phyloP scores from a whole-genome alignment of 441 rosid species.

The Melastoma candidum region DNA sequence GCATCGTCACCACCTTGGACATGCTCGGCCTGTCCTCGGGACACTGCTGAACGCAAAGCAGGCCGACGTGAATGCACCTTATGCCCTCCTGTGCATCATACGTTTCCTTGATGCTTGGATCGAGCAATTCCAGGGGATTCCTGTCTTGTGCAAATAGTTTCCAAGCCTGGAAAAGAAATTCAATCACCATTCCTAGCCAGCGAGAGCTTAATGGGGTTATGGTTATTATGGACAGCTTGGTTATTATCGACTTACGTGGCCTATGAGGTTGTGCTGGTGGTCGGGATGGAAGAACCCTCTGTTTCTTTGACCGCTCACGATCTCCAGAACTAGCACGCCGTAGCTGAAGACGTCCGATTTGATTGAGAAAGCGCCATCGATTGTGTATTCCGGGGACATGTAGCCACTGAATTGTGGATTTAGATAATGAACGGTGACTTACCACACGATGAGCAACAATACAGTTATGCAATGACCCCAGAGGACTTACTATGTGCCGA shows the following conservation, averaged over 20 bases:
- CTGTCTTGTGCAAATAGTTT: conserved; percentile 5
- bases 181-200: not conserved
- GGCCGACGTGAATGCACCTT: conserved; percentile 11
- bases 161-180: conserved; percentile 16
- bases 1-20: conserved; percentile 17
- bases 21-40: conserved; percentile 15
- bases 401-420: conserved; percentile 17
- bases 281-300: conserved; percentile 21
- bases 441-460: conserved; percentile 18
- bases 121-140: conserved; percentile 14
- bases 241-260: conserved; percentile 23
- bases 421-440: not conserved
- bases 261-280: conserved; percentile 28
- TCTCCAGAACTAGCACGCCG: conserved; percentile 25
- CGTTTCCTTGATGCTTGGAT: not conserved
- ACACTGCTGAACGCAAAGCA: conserved; percentile 15
- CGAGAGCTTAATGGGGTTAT: too few relatives aligned
- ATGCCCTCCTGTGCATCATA: not conserved
- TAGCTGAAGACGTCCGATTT: conserved; percentile 32
- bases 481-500: conserved; percentile 10
- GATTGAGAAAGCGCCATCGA: conserved; percentile 25
- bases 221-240: not conserved
- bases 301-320: conserved; percentile 25
- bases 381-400: conserved; percentile 28
- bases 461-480: too few relatives aligned